Evolutionary conservation across 2,329 filamentous ascomycete genomes (phyloP), one percentile per base, ranked within the genome.

Genomic region (Penicillium polonicum): DNA sequence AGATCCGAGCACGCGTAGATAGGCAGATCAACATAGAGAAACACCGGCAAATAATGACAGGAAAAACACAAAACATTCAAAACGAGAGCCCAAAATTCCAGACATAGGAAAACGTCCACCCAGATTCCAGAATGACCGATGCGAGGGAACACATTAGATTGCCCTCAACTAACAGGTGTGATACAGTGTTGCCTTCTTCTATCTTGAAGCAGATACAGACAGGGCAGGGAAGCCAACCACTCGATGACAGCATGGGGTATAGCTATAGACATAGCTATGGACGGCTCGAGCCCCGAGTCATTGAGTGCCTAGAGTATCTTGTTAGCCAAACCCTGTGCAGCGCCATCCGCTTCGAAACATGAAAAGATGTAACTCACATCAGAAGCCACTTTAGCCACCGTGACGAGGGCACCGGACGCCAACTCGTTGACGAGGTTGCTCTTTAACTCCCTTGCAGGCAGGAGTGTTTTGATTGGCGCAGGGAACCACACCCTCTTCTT

Each of bases 391-490:
- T 46, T 52, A 46, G 4, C 50, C 51, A 48, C 53, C 38, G 15
- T 75, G 73, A 17, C 59, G 55, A 51, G 70, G 63, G 65, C 74
- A 76, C 49, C 70, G 71, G 63, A 69, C 71, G 31, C 71, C 72
- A 36, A 67, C 57, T 61, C 70, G 67, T 50, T 65, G 61, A 19
- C 72, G 70, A 57, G 70, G 61, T 35, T 74, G 66, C 53, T 72
- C 66, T 54, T 69, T 69, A 29, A 74, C 67, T 7, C 69, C 68
- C n/a, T 63, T 60, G 61, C 70, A 73, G 44, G 60, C 62, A 25
- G 63, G 42, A 12, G 70, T 72, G 50, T 70, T 71, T 58, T 68
- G 63, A 56, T 70, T 69, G 31, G 70, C 70, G 58, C 74, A 76
- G 48, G 63, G 65, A 35, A 75, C 71, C 4, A 74, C 65, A n/a